Evolutionary conservation across 306 rosid species (phyloP).

Genomic region (Prunus mira): DNA sequence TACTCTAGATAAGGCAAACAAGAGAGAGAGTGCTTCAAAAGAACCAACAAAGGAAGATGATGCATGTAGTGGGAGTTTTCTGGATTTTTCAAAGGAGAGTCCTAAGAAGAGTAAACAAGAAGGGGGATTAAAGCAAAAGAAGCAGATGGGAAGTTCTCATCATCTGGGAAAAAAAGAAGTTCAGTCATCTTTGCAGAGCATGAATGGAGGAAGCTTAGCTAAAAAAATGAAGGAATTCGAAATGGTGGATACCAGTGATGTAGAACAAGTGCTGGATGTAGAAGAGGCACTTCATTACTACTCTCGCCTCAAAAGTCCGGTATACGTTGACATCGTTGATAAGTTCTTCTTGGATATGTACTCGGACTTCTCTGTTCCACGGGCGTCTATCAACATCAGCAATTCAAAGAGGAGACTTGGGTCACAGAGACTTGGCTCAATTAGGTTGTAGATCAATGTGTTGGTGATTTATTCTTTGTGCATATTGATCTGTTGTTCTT

Average conservation of each 20-base stretch:
- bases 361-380: slow-evolving; percentile 53
- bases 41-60: slow-evolving; percentile 39
- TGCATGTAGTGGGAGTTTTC: slow-evolving; percentile 26
- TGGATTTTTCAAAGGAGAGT: slow-evolving; percentile 26
- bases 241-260: slow-evolving; percentile 65
- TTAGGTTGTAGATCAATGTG: slow-evolving; percentile 39
- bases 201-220: slow-evolving; percentile 36
- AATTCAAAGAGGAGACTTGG: slow-evolving; percentile 41
- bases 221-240: slow-evolving; percentile 80
- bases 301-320: slow-evolving; percentile 79
- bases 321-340: slow-evolving; percentile 79
- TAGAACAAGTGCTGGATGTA: slow-evolving; percentile 78
- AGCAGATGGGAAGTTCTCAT: slow-evolving; percentile 28
- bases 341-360: slow-evolving; percentile 73
- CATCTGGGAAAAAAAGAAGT: slow-evolving; percentile 36
- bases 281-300: slow-evolving; percentile 96
- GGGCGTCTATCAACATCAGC: slow-evolving; percentile 35
- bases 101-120: slow-evolving; percentile 36
- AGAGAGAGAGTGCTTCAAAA: slow-evolving; percentile 27
- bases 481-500: slow-evolving; percentile 30
- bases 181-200: slow-evolving; percentile 23
- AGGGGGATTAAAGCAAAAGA: slow-evolving; percentile 38
- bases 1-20: slow-evolving; percentile 37
- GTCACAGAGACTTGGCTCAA: slow-evolving; percentile 40
- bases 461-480: slow-evolving; percentile 25